Conservation (phyloP, 768 basidiomycete genomes). For the Mycena vulgaris region DNA sequence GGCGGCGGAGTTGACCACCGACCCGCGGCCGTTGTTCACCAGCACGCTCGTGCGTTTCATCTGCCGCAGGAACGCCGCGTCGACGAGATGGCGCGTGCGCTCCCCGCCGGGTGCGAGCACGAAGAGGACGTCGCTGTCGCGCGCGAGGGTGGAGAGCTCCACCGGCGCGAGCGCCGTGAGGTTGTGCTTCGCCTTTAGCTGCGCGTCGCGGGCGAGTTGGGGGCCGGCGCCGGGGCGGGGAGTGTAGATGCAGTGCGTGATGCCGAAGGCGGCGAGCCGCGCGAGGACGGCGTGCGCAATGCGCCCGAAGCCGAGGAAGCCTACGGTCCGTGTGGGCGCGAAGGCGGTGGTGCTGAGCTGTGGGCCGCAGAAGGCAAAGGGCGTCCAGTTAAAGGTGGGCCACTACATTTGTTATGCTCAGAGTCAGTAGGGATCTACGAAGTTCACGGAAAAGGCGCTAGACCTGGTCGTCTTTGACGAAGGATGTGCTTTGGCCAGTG, state of each 20-base stretch:
- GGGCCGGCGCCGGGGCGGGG: conserved; percentile 59
- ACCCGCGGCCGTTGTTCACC: conserved; percentile 89
- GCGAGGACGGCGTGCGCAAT: conserved; percentile 89
- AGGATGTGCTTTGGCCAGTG: conserved; percentile 69
- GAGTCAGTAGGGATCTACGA: background rate
- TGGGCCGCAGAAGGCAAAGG: conserved; percentile 88
- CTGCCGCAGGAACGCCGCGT: conserved; percentile 76
- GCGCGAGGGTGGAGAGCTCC: conserved; percentile 77
- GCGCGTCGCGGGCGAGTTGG: conserved; percentile 55
- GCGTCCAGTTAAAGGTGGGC: conserved; percentile 85
- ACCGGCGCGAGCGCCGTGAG: conserved; percentile 68
- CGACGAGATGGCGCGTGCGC: conserved; percentile 81
- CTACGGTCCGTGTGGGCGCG: conserved; percentile 76
- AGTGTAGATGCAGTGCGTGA: conserved; percentile 81
- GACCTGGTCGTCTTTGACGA: conserved; percentile 82
- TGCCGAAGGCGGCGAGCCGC: conserved; percentile 87
- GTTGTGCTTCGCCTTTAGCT: conserved; percentile 46
- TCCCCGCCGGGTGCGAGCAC: conserved; percentile 85
- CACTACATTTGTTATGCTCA: conserved; percentile 65
- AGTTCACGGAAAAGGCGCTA: conserved; percentile 35
- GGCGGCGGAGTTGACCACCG: conserved; percentile 93
- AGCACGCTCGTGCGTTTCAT: conserved; percentile 91
- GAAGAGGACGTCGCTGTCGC: conserved; percentile 87
- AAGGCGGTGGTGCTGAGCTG: conserved; percentile 75
- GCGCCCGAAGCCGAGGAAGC: conserved; percentile 96